phyloP scores from a whole-genome alignment of 371 early-diverging fungal species.

The Dinochytrium kinnereticum region DNA sequence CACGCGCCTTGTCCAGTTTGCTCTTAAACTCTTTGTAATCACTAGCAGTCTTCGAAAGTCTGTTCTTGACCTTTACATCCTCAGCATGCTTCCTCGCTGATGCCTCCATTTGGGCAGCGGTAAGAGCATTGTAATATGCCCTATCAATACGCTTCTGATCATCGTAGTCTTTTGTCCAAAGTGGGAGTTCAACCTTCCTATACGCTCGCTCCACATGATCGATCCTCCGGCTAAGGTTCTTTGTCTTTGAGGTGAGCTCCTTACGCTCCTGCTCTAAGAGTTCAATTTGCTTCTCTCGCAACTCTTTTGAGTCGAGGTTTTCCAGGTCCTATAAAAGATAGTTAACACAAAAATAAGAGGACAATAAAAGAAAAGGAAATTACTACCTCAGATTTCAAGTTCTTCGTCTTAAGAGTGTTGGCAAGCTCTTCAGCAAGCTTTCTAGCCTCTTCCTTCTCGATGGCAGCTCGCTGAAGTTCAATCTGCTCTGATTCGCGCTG shows the following conservation, averaged over 20 bases:
- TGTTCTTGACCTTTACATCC: constrained; percentile 74
- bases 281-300: constrained; percentile 86
- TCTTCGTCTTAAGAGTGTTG: constrained; percentile 82
- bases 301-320: constrained; percentile 77
- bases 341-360: constrained; percentile 5
- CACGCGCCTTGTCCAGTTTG: constrained; percentile 45
- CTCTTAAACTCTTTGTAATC: constrained; percentile 76
- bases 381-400: constrained; percentile 24
- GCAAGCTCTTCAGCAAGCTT: constrained; percentile 73
- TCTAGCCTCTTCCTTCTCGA: constrained; percentile 76
- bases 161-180: constrained; percentile 90
- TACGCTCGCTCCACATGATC: constrained; percentile 98
- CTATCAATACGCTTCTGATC: constrained; percentile 84
- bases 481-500: constrained; percentile 85
- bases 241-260: constrained; percentile 60
- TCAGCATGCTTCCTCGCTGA: constrained; percentile 72
- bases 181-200: constrained; percentile 91
- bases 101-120: constrained; percentile 69
- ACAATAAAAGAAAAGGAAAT: neutral
- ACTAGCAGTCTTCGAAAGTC: constrained; percentile 76
- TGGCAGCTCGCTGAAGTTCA: constrained; percentile 76
- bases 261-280: constrained; percentile 89
- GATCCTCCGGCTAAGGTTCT: constrained; percentile 72
- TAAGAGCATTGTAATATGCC: constrained; percentile 77
- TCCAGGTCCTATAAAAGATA: constrained; percentile 76